Percentiles rank a stretch among this genome's conserved stretches.
These are phyloP conservation scores for Nepenthes gracilis DNA, from an alignment of 148 eudicot genomes.

Conservation along the genomic window DNA sequence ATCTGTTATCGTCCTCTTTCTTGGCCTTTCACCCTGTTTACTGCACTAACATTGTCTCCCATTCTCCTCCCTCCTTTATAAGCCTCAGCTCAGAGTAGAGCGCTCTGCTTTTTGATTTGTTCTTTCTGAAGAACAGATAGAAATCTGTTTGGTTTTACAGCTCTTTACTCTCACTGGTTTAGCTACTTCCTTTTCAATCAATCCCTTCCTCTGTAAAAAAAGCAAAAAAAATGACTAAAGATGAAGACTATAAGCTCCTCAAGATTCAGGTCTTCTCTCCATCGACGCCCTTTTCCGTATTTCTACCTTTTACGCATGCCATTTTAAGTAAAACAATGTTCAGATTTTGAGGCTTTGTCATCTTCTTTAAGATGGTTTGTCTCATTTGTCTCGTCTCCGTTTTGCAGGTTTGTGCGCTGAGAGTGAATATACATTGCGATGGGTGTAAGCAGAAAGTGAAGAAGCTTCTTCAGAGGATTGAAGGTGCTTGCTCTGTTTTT, in stretches of 20 bases:
- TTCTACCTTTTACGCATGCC: background rate
- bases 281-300: background rate
- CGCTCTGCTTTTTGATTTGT: too few relatives aligned
- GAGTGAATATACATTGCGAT: constrained; percentile 77
- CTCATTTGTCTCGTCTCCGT: background rate
- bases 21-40: background rate
- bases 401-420: constrained; percentile 49
- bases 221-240: constrained; percentile 46
- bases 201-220: too few relatives aligned
- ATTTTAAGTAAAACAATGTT: background rate
- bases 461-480: constrained; percentile 70
- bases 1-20: background rate
- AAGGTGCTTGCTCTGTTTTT: constrained; percentile 29
- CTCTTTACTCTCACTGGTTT: too few relatives aligned
- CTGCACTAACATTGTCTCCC: background rate
- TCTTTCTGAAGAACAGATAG: too few relatives aligned
- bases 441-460: constrained; percentile 76
- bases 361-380: constrained; percentile 1
- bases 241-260: constrained; percentile 72
- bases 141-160: too few relatives aligned
- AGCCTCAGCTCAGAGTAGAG: too few relatives aligned
- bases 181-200: too few relatives aligned
- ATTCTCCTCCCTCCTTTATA: background rate
- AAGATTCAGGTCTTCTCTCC: constrained; percentile 55
- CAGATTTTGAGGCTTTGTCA: background rate